These are phyloP conservation scores for Microthlaspi erraticum DNA, from an alignment of 345 rosid species.

Conservation along the genomic window DNA sequence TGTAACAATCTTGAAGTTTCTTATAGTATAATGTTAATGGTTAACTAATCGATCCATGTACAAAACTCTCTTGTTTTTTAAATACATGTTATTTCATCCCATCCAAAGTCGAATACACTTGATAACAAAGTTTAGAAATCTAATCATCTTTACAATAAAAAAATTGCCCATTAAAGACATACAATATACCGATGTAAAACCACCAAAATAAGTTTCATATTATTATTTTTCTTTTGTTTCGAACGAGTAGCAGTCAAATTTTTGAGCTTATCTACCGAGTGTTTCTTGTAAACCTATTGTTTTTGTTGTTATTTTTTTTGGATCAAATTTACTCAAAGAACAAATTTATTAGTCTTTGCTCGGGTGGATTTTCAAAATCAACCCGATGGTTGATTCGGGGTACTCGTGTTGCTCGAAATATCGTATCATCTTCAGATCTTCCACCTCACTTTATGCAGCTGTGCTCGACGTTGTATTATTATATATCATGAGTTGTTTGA, in stretches of 20 bases:
- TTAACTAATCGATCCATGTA: not conserved
- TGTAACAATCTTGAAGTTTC: not conserved
- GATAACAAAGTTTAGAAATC: not conserved
- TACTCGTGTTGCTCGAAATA: too few species aligned
- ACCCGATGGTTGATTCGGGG: too few species aligned
- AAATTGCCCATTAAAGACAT: not conserved
- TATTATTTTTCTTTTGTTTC: not conserved
- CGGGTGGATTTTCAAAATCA: too few species aligned
- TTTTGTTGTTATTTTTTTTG: too few species aligned
- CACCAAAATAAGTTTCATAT: not conserved
- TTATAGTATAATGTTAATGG: not conserved
- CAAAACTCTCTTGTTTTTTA: not conserved
- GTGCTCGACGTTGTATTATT: too few species aligned
- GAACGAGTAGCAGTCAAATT: not conserved
- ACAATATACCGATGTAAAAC: not conserved
- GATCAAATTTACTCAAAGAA: not conserved
- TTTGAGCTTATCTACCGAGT: not conserved
- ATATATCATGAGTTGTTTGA: not conserved
- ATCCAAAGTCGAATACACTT: not conserved
- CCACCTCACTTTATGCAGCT: too few species aligned
- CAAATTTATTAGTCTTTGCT: not conserved
- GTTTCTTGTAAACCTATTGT: not conserved
- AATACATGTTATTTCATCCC: not conserved
- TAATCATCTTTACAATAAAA: not conserved
- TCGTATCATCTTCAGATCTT: too few species aligned